These are phyloP conservation scores for Moesziomyces sp. DNA, from an alignment of 1,284 basidiomycete species.

Conservation along the genomic window DNA sequence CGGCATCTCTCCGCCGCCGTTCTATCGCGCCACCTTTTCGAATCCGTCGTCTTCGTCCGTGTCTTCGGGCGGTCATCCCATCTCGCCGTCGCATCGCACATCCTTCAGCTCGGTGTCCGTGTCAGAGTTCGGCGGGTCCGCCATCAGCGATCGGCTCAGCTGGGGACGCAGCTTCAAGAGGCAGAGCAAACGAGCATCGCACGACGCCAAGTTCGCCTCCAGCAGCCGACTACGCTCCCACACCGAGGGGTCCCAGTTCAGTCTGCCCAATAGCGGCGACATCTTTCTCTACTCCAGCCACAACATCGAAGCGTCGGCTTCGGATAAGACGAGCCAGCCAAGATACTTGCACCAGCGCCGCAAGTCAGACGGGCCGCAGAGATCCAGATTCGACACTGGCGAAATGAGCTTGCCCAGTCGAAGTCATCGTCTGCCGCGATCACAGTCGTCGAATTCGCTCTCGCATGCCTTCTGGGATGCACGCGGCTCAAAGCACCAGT, in stretches of 20 bases:
- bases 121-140: conserved; percentile 39
- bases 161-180: conserved; percentile 38
- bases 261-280: conserved; percentile 32
- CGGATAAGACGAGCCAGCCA: conserved; percentile 11
- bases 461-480: conserved; percentile 29
- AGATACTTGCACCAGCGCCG: conserved; percentile 40
- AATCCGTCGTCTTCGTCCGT: conserved; percentile 48
- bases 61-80: conserved; percentile 35
- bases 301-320: conserved; percentile 16
- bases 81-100: conserved; percentile 41
- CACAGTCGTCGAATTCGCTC: conserved; percentile 38
- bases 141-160: conserved; percentile 40
- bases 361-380: conserved; percentile 42
- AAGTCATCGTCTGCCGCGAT: conserved; percentile 25
- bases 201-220: conserved; percentile 19
- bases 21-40: conserved; percentile 43
- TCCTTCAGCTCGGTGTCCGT: conserved; percentile 48
- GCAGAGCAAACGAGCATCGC: conserved; percentile 37
- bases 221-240: conserved; percentile 26
- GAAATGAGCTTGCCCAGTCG: conserved; percentile 12
- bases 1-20: conserved; percentile 26
- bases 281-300: conserved; percentile 42
- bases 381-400: conserved; percentile 12
- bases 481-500: conserved; percentile 24
- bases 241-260: conserved; percentile 35